phyloP scores from a whole-genome alignment of 495 filamentous ascomycete genomes.

The Hypoxylon fragiforme region DNA sequence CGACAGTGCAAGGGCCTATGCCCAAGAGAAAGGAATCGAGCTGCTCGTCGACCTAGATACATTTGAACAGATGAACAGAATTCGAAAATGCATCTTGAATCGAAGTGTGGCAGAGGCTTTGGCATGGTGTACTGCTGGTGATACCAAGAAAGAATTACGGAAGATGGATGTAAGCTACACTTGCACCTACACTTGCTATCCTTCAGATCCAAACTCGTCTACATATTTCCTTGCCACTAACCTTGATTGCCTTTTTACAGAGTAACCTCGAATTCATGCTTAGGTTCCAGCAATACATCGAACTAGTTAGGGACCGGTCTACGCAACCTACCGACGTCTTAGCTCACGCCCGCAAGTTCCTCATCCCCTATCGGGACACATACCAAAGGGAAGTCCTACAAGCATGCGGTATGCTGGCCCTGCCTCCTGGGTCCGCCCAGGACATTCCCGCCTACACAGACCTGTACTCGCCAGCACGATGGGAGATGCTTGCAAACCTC shows the following conservation, averaged over 20 bases:
- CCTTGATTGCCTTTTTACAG: conserved; percentile 41
- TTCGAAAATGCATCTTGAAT: conserved; percentile 68
- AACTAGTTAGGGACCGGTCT: conserved; percentile 71
- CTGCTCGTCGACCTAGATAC: conserved; percentile 87
- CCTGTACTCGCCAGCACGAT: conserved; percentile 72
- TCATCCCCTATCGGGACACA: conserved; percentile 66
- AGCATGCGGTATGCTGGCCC: conserved; percentile 80
- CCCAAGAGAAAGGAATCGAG: conserved; percentile 63
- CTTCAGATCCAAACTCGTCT: not conserved
- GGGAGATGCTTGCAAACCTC: conserved; percentile 73
- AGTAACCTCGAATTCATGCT: conserved; percentile 92
- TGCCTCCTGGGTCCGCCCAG: conserved; percentile 58
- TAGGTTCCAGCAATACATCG: conserved; percentile 93
- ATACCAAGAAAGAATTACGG: conserved; percentile 85
- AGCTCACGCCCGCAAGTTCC: conserved; percentile 76
- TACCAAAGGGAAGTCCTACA: conserved; percentile 69
- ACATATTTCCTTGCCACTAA: not conserved
- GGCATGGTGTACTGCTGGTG: conserved; percentile 73
- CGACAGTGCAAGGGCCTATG: conserved; percentile 73
- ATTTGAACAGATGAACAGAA: conserved; percentile 78
- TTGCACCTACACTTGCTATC: not conserved
- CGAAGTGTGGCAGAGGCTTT: conserved; percentile 78
- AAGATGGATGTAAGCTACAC: conserved; percentile 69
- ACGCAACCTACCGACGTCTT: conserved; percentile 74
- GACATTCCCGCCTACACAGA: conserved; percentile 44